Base-by-base conservation (phyloP, 169 alveolate species). In the Cryptosporidium andersoni region DNA sequence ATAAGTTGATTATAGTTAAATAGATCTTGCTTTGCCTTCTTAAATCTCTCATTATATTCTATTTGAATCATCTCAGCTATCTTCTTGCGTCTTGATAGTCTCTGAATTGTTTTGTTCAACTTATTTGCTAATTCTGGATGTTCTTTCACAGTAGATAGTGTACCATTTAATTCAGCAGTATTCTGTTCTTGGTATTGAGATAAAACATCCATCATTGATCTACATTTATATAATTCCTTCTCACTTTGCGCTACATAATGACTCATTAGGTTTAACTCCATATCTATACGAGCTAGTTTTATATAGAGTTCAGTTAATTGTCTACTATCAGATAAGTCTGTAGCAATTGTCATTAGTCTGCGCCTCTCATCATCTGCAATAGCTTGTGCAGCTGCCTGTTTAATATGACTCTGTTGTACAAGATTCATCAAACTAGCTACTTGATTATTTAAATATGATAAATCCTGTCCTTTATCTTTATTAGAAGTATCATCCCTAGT, bases 281-380 rank as follows among this genome's bases (percentile, higher is more conserved):
- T 74, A 39, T 74, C 82, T 4, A 74, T 2, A 16, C 43, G 55
- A 7, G 82, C 34, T 9, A 74, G 42, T 40, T 74, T 66, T 47
- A 74, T 74, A 74, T 74, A 74, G 55, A 74, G 55, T 42, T 74
- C 74, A 12, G 82, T 74, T n/a, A 74, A 12, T 14, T 53, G 42
- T n/a, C 58, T 74, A 34, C 74, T 52, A 25, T 74, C 62, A 7
- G 40, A 47, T 0, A 74, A 52, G 40, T 74, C 82, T 6, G 43
- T 49, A 42, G 51, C 60, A 9, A 74, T 53, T 39, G 39, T 53
- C 1, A 68, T 36, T 40, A 74, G 34, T 11, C 55, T 12, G 12
- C 42, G 60, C 25, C 68, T 74, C 4, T 56, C 82, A 36, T 74
- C 58, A 3, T 58, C 51, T 1, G 58, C 53, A 25, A 56, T 68